These are phyloP conservation scores for Phytophthora colocasiae DNA, from an alignment of 352 stramenopile species.

Conservation along the genomic window DNA sequence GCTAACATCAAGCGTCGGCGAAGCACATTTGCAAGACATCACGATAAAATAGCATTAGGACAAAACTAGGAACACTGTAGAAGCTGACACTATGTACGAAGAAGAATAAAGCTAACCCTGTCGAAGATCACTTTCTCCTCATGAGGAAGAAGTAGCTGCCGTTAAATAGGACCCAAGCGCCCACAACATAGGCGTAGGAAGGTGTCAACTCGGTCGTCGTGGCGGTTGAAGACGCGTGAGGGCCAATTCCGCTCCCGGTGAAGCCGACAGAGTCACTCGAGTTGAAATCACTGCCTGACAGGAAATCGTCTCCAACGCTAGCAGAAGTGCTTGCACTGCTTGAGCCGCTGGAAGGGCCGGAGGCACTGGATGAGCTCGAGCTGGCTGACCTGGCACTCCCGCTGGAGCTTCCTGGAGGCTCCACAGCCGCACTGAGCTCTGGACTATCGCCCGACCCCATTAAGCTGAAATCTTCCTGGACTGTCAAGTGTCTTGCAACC, in stretches of 20 bases:
- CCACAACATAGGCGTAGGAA: slow-evolving; percentile 47
- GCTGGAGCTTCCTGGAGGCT: slow-evolving; percentile 15
- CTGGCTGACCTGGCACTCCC: not conserved
- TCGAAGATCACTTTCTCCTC: slow-evolving; percentile 46
- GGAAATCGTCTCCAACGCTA: slow-evolving; percentile 17
- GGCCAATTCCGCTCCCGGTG: slow-evolving; percentile 26
- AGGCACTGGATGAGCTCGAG: not conserved
- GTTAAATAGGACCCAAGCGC: slow-evolving; percentile 57
- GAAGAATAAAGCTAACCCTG: slow-evolving; percentile 31
- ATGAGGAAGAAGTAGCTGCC: slow-evolving; percentile 58
- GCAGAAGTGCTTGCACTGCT: slow-evolving; percentile 18
- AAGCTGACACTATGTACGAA: slow-evolving; percentile 32
- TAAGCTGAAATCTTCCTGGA: slow-evolving; percentile 19
- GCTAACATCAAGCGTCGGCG: not conserved
- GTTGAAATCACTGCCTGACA: slow-evolving; percentile 26
- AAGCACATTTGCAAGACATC: slow-evolving; percentile 24
- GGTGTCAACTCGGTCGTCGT: slow-evolving; percentile 44
- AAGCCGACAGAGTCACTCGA: slow-evolving; percentile 31
- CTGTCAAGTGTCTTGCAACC: slow-evolving; percentile 24
- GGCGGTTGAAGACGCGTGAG: slow-evolving; percentile 36
- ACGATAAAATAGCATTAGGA: slow-evolving; percentile 34
- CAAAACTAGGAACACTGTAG: slow-evolving; percentile 19
- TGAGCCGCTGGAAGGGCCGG: slow-evolving; percentile 1
- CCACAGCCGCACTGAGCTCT: slow-evolving; percentile 5
- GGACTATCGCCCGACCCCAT: slow-evolving; percentile 16